Evolutionary conservation across 176 grass and related monocot species (phyloP), one percentile per base, ranked within the genome.

Genomic region (Ensete glaucum): DNA sequence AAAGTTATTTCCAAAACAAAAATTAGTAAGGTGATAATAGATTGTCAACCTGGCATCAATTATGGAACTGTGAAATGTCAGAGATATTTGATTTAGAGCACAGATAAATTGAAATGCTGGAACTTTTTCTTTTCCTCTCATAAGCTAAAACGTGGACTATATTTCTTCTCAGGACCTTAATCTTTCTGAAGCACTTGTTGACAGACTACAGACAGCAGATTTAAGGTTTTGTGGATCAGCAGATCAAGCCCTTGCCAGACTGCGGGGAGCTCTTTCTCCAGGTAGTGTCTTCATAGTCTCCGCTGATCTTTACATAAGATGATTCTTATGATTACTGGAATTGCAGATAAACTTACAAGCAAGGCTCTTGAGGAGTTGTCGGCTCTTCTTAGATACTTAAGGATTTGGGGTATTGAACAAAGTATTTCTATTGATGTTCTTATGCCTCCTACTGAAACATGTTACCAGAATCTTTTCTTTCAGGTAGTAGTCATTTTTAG

Each of bases 401-500:
- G 89, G 70, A 67, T 85, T 75, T 97, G 94, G 94, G 81, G 62
- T 27, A 74, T 87, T 73, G 90, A 90, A 50, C 75, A 88, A 75
- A 76, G 77, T 71, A 71, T 97, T 71, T 86, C 90, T 59, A 88
- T 97, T 73, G 94, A 97, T 82, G 90, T 97, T 73, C 88, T 97
- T 19, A 93, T 91, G 90, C 90, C 94, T 90, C 90, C 94, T 83
- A 86, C 94, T 72, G 94, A 97, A 83, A 83, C 72, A 82, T 97
- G 91, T 72, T 87, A 91, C 70, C 88, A 74, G 63, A 67, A 80
- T 81, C 26, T 97, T 50, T 97, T 89, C 84, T 97, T 97, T 81
- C 94, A 97, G 94, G 94, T 93, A 62, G 79, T 72, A n/a, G 66
- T 71, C 9, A 73, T 25, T 25, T 49, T 75, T 34, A 71, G 50